Conservation (phyloP, 306 rosid species). For the Calophaca sinica region DNA sequence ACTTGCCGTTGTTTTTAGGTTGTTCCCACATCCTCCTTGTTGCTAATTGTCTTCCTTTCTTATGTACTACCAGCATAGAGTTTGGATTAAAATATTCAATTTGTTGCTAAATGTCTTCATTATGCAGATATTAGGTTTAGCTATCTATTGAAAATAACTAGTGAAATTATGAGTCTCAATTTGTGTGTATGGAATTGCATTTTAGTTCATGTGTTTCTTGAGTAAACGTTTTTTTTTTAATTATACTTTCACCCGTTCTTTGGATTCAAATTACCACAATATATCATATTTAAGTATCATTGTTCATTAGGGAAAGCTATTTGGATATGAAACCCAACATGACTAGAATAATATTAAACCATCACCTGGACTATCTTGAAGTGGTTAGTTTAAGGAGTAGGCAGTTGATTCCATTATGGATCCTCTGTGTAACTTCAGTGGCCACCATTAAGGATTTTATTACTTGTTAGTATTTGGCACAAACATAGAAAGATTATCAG, state of each 20-base stretch:
- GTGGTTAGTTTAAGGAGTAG: conserved; percentile 11
- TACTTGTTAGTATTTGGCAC: not conserved
- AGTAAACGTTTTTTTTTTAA: not conserved
- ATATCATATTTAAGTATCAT: not conserved
- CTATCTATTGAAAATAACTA: too few species aligned
- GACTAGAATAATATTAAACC: not conserved
- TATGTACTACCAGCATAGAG: too few species aligned
- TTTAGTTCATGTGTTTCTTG: not conserved
- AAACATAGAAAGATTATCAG: not conserved
- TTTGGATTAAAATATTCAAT: not conserved
- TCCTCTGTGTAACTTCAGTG: not conserved
- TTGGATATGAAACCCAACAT: not conserved
- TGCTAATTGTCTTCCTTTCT: not conserved
- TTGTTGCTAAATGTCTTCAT: too few species aligned
- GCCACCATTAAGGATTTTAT: not conserved
- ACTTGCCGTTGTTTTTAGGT: conserved; percentile 73
- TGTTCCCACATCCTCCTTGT: not conserved
- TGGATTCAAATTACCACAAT: not conserved
- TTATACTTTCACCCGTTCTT: too few species aligned
- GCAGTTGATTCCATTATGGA: not conserved
- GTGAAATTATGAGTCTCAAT: too few species aligned
- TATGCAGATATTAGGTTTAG: not conserved
- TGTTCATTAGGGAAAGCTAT: not conserved
- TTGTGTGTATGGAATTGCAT: not conserved
- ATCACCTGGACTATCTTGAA: not conserved